phyloP scores from a whole-genome alignment of 257 asterid genomes.

The Agastache rugosa region DNA sequence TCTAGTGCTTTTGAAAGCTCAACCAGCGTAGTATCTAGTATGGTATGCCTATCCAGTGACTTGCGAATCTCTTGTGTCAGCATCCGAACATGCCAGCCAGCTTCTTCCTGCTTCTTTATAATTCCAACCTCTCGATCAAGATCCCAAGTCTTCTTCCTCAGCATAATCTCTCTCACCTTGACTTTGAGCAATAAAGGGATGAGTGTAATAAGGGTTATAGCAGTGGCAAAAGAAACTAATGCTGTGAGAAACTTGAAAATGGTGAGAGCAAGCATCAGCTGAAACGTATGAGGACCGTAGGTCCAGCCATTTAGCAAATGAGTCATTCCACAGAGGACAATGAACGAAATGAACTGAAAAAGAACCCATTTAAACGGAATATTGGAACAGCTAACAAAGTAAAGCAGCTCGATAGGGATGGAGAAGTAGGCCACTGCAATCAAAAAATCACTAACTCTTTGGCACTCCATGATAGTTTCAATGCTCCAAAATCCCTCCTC shows the following conservation, averaged over 20 bases:
- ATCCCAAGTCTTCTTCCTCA: slow-evolving; percentile 80
- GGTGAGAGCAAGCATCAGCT: slow-evolving; percentile 81
- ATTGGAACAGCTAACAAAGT: slow-evolving; percentile 79
- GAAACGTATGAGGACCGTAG: slow-evolving; percentile 83
- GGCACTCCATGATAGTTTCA: slow-evolving; percentile 68
- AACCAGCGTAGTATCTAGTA: slow-evolving; percentile 78
- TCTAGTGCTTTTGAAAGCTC: slow-evolving; percentile 83
- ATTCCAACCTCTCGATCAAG: slow-evolving; percentile 84
- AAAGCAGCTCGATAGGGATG: slow-evolving; percentile 91
- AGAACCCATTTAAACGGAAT: slow-evolving; percentile 96
- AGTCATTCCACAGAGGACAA: slow-evolving; percentile 93
- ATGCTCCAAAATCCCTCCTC: slow-evolving; percentile 83
- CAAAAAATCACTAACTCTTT: slow-evolving; percentile 79
- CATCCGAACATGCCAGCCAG: slow-evolving; percentile 88
- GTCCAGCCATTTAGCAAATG: slow-evolving; percentile 94
- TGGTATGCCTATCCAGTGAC: slow-evolving; percentile 90
- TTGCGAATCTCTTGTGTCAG: slow-evolving; percentile 90
- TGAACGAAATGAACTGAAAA: slow-evolving; percentile 81
- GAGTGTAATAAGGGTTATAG: slow-evolving; percentile 75
- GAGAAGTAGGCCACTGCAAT: slow-evolving; percentile 96
- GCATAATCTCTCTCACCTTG: slow-evolving; percentile 84
- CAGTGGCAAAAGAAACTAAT: slow-evolving; percentile 81
- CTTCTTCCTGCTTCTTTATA: slow-evolving; percentile 74
- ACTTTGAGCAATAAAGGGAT: slow-evolving; percentile 80
- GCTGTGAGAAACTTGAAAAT: slow-evolving; percentile 86